phyloP scores from a whole-genome alignment of 306 rosid species.

The Ziziphus jujuba region DNA sequence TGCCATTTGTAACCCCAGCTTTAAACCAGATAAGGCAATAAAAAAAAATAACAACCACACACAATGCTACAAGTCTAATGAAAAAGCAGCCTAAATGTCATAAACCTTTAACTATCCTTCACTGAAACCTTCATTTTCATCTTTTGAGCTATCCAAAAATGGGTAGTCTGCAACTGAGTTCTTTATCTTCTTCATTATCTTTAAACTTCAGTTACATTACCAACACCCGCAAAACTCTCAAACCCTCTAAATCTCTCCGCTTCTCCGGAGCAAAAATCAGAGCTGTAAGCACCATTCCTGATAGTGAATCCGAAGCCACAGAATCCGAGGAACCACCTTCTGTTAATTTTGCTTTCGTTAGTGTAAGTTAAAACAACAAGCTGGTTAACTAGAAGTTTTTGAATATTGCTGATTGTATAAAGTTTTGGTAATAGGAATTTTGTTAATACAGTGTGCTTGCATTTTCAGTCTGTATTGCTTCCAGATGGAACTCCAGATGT shows the following conservation, averaged over 20 bases:
- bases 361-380: constrained; percentile 44
- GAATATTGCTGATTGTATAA: background rate
- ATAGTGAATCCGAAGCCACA: constrained; percentile 44
- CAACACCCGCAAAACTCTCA: constrained; percentile 32
- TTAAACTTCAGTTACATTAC: constrained; percentile 37
- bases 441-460: background rate
- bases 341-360: constrained; percentile 71
- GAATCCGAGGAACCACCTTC: constrained; percentile 49
- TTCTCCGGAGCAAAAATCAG: constrained; percentile 42
- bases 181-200: constrained; percentile 35
- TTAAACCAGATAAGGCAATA: constrained; percentile 48
- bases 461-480: constrained; percentile 72
- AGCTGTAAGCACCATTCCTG: constrained; percentile 62
- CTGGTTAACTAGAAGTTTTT: background rate
- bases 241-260: constrained; percentile 28
- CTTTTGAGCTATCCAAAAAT: constrained; percentile 18
- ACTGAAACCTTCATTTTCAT: background rate
- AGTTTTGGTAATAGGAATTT: background rate
- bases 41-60: constrained; percentile 29
- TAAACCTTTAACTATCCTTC: background rate
- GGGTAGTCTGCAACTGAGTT: constrained; percentile 50
- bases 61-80: constrained; percentile 1
- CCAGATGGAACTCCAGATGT: constrained; percentile 94
- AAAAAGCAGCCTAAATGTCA: background rate
- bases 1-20: background rate